Conservation (phyloP, 345 rosid genomes). For the Acer negundo region DNA sequence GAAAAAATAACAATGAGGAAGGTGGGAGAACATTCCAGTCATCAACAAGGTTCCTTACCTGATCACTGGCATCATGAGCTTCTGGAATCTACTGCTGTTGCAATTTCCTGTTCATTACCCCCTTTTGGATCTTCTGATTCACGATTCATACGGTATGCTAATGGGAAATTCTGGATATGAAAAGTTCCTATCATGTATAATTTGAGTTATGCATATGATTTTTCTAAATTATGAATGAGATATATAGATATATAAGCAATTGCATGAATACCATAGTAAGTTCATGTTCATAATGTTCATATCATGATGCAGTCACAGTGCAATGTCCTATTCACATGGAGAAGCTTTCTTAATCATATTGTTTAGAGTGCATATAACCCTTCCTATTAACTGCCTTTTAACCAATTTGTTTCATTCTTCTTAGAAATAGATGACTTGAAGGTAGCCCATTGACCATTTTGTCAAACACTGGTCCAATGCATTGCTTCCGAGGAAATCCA, state of each 20-base stretch:
- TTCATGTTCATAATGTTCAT: conserved; percentile 3
- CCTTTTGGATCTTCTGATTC: conserved; percentile 46
- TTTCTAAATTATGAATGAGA: not conserved
- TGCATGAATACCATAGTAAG: not conserved
- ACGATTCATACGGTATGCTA: conserved; percentile 68
- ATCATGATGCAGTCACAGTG: not conserved
- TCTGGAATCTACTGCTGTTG: conserved; percentile 74
- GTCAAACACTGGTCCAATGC: not conserved
- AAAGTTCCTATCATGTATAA: not conserved
- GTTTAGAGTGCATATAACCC: not conserved
- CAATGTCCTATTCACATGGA: not conserved
- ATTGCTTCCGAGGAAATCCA: not conserved
- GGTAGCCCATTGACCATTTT: not conserved
- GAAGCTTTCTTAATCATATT: not conserved
- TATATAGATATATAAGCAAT: not conserved
- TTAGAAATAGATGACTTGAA: not conserved
- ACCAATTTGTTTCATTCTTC: too few relatives aligned
- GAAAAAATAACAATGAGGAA: conserved; percentile 48
- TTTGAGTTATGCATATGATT: not conserved
- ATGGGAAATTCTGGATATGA: conserved; percentile 11
- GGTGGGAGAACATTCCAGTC: conserved; percentile 35
- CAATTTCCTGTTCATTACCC: conserved; percentile 46
- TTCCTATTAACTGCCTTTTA: not conserved
- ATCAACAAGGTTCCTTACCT: conserved; percentile 46
- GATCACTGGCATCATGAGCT: conserved; percentile 76